phyloP scores from a whole-genome alignment of 1,139 yeast species.

The Blastobotrys indianensis region DNA sequence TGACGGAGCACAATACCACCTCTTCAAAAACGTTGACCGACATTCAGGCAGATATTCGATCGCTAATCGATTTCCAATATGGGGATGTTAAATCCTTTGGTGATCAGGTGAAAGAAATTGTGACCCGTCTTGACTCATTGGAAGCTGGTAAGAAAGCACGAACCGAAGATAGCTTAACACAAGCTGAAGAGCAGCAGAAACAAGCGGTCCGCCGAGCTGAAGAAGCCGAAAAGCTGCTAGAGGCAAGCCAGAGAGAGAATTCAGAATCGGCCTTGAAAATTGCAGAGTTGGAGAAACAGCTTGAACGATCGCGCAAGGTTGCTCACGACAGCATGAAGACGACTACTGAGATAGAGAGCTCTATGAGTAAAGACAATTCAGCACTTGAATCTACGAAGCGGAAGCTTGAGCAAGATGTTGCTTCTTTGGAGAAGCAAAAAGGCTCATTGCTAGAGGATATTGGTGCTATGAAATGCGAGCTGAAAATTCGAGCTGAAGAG shows the following conservation, averaged over 20 bases:
- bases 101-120: conserved; percentile 13
- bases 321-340: conserved; percentile 15
- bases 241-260: not conserved
- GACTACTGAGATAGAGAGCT: conserved; percentile 16
- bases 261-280: not conserved
- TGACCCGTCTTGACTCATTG: conserved; percentile 7
- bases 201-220: not conserved
- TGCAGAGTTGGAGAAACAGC: conserved; percentile 6
- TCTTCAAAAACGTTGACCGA: conserved; percentile 10
- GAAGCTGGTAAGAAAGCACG: conserved; percentile 2
- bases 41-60: conserved; percentile 21
- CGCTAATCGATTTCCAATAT: conserved; percentile 22
- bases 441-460: conserved; percentile 21
- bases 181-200: conserved; percentile 6
- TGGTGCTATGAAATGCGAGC: conserved; percentile 25
- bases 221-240: not conserved
- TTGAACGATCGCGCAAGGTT: not conserved
- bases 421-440: conserved; percentile 22
- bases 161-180: conserved; percentile 2
- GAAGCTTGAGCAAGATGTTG: conserved; percentile 17
- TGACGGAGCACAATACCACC: conserved; percentile 4
- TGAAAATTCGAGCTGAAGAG: conserved; percentile 26
- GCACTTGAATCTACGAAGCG: not conserved
- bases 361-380: not conserved
- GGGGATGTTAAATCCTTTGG: conserved; percentile 16